A percentile compares a stretch with the other conserved stretches of the same genome.
Conservation (phyloP, 306 rosid species). For the Quercus dentata region DNA sequence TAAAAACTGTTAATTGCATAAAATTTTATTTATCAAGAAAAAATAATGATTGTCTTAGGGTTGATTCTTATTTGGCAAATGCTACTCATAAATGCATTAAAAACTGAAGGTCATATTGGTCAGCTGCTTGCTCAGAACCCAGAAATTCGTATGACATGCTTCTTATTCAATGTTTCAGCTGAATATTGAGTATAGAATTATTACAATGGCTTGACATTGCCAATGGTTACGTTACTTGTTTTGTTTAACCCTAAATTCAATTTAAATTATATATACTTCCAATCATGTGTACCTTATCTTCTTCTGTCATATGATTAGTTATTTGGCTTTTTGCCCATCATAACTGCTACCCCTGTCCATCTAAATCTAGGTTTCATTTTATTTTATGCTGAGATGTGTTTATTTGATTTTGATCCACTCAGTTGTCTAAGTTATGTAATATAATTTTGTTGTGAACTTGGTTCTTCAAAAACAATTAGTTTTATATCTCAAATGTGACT, state of each 20-base stretch:
- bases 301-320: background rate
- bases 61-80: background rate
- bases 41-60: background rate
- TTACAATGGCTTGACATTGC: background rate
- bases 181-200: background rate
- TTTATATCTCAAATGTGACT: slow-evolving; percentile 13
- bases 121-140: background rate
- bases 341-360: background rate
- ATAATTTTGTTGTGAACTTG: background rate
- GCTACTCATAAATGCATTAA: background rate
- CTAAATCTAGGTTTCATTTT: background rate
- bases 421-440: background rate
- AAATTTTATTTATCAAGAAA: background rate
- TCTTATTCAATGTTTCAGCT: background rate
- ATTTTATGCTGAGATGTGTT: background rate
- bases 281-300: background rate
- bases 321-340: background rate
- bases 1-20: background rate
- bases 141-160: background rate
- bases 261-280: background rate
- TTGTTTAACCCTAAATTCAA: background rate
- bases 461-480: background rate
- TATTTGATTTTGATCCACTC: background rate
- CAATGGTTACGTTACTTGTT: background rate
- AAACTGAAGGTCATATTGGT: background rate